A percentile compares a stretch with the other conserved stretches of the same genome.
Conservation (phyloP, 768 basidiomycete genomes). For the Megacollybia marginata region DNA sequence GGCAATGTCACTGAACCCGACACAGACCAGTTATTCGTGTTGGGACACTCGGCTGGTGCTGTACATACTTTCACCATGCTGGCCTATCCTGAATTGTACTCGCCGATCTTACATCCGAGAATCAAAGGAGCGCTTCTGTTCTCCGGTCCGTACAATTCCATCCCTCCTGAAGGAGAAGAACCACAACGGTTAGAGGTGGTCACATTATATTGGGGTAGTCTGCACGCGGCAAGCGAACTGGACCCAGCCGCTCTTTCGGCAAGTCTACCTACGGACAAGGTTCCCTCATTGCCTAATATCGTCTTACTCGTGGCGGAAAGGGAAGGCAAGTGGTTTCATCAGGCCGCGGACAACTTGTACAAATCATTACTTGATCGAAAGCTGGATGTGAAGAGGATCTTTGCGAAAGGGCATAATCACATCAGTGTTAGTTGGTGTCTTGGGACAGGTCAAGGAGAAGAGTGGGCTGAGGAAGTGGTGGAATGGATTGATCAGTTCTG, state of each 20-base stretch:
- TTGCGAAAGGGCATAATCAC: conserved; percentile 54
- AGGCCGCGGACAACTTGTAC: conserved; percentile 29
- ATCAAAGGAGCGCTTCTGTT: conserved; percentile 40
- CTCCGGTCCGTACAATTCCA: conserved; percentile 37
- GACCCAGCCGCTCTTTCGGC: conserved; percentile 35
- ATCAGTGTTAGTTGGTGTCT: conserved; percentile 46
- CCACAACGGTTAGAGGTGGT: conserved; percentile 21
- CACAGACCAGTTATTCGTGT: conserved; percentile 33
- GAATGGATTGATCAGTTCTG: conserved; percentile 21
- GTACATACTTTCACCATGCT: conserved; percentile 39
- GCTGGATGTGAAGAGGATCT: conserved; percentile 23
- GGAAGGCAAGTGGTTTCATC: conserved; percentile 41
- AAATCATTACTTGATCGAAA: conserved; percentile 29
- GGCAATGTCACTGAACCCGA: conserved; percentile 28
- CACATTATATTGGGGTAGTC: conserved; percentile 29
- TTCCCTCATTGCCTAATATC: conserved; percentile 36
- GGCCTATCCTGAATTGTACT: conserved; percentile 28
- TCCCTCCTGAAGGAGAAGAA: conserved; percentile 14
- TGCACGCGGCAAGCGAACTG: conserved; percentile 27
- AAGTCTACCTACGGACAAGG: conserved; percentile 22
- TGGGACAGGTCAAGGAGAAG: conserved; percentile 54
- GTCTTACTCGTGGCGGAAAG: conserved; percentile 43
- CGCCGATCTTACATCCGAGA: conserved; percentile 20
- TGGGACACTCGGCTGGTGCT: conserved; percentile 61
- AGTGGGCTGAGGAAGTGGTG: conserved; percentile 47